Evolutionary conservation across 2,329 filamentous ascomycete species (phyloP), one percentile per base, ranked within the genome.

Genomic region (Ophiostoma pallidulum): DNA sequence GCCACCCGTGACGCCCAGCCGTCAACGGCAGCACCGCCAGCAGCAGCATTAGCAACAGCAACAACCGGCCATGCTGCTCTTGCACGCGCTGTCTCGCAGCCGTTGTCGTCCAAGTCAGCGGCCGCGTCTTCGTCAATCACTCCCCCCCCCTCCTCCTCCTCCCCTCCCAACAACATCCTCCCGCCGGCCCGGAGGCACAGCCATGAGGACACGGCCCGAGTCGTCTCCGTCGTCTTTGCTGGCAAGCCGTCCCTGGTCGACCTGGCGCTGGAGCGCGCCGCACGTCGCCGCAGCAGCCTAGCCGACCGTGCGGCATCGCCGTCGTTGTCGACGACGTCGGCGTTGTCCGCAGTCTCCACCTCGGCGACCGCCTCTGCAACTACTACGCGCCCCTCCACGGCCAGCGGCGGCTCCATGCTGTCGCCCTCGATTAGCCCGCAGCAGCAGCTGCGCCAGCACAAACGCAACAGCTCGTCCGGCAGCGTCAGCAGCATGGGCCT

Each of bases 211-310:
- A 80, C 72, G 5, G 78, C 78, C 8, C 69, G 75, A 45, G 67
- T 73, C 2, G 75, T 82, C 12, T 77, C 76, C 0, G 75, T 82
- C 33, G 66, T 79, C 48, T 78, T 73, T 51, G 67, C 73, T 3
- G 77, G 77, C 49, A 80, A 77, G 63, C 78, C 78, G 4, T 74
- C 69, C 39, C 68, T 82, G 12, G 67, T 79, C 50, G 65, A 79
- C 53, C 64, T 80, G 12, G 59, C 60, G 12, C 19, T 24, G 8
- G 35, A 51, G 42, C 51, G 49, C 47, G 49, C 52, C 9, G 29
- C 42, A 18, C 49, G 52, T 20, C 50, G 41, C 63, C 64, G n/a
- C 59, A 64, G 48, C 39, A 64, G 48, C 39, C 16, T 48, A 10
- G 14, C 4, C 24, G 24, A 28, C 24, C 24, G 24, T 5, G 10